phyloP scores from a whole-genome alignment of 2,329 filamentous ascomycete species.

The Xylaria sp. region DNA sequence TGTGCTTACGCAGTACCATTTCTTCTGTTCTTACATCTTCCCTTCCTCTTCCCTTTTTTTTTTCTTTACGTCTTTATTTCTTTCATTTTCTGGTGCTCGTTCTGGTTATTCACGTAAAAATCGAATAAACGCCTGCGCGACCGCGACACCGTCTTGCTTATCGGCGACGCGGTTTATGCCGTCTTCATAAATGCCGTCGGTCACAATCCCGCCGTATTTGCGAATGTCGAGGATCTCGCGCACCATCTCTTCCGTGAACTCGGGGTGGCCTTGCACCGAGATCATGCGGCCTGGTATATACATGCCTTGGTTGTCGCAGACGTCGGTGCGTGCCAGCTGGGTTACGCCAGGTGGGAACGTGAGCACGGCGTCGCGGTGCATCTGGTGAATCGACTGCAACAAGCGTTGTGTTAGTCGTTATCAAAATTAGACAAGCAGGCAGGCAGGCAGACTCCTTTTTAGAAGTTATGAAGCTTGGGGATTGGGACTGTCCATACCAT shows the following conservation, averaged over 20 bases:
- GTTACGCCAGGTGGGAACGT: conserved; percentile 71
- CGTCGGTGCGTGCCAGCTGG: conserved; percentile 70
- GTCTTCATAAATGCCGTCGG: conserved; percentile 74
- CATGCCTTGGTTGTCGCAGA: conserved; percentile 83
- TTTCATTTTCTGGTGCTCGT: neutral
- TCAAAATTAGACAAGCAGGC: neutral
- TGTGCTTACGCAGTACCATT: conserved; percentile 21
- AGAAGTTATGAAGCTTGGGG: neutral
- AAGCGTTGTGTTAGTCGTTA: conserved; percentile 23
- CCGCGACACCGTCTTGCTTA: conserved; percentile 81
- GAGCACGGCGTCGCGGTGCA: conserved; percentile 84
- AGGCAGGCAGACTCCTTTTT: neutral
- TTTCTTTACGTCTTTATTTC: neutral
- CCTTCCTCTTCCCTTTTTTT: neutral
- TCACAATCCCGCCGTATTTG: conserved; percentile 74
- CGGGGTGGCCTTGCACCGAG: conserved; percentile 87
- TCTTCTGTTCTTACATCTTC: neutral
- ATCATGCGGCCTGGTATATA: conserved; percentile 74
- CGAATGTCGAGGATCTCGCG: conserved; percentile 73
- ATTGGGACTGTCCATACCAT: conserved; percentile 54
- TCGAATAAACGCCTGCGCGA: conserved; percentile 78
- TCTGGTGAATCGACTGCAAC: conserved; percentile 77
- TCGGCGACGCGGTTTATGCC: conserved; percentile 73
- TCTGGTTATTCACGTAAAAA: conserved; percentile 73
- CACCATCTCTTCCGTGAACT: conserved; percentile 80